phyloP scores from a whole-genome alignment of 345 rosid genomes.

The Brassica nigra region DNA sequence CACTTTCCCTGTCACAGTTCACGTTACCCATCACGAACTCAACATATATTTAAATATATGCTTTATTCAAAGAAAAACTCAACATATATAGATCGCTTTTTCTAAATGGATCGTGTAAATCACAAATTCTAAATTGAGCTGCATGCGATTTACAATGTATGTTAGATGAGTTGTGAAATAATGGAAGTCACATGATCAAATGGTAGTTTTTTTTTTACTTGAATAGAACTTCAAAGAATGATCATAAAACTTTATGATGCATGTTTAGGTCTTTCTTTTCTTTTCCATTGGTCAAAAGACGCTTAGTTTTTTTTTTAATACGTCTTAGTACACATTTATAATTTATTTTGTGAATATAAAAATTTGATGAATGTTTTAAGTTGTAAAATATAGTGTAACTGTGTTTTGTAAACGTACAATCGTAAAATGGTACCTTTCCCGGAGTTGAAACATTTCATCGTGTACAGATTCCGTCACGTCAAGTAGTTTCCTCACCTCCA shows the following conservation, averaged over 20 bases:
- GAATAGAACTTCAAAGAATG: too few species aligned
- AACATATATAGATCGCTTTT: neutral
- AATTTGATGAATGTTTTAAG: too few species aligned
- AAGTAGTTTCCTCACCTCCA: conserved; percentile 69
- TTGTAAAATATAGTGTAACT: too few species aligned
- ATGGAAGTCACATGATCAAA: neutral
- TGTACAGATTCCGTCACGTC: conserved; percentile 64
- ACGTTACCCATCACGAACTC: neutral
- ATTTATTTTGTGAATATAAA: too few species aligned
- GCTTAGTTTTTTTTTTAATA: too few species aligned
- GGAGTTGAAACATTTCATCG: conserved; percentile 80
- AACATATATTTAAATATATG: too few species aligned
- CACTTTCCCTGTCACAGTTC: conserved; percentile 56
- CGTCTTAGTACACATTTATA: too few species aligned
- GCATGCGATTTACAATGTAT: neutral
- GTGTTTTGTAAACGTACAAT: too few species aligned
- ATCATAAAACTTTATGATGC: too few species aligned
- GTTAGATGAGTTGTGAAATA: neutral
- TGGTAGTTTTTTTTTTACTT: neutral
- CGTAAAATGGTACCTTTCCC: conserved; percentile 56
- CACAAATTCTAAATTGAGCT: neutral
- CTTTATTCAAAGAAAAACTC: too few species aligned
- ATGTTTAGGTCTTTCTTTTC: too few species aligned
- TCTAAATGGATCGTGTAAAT: neutral
- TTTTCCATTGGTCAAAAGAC: too few species aligned